Percentiles rank a stretch among this genome's conserved stretches.
Evolutionary conservation across 2,329 filamentous ascomycete species (phyloP).

Genomic region (Setomelanomma holmii): DNA sequence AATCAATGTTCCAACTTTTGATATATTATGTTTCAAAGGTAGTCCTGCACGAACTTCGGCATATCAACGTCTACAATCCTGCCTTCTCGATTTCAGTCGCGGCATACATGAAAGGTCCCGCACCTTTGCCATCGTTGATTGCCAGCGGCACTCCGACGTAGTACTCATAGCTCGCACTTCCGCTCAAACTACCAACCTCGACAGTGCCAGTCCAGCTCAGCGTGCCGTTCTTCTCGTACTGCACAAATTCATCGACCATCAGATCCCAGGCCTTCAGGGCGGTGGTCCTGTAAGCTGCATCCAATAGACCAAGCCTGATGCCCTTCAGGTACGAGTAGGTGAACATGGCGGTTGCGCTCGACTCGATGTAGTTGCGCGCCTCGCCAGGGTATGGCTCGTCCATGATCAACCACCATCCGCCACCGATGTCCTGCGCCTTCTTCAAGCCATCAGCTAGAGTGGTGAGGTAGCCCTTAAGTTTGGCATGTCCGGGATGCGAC

Average conservation of each 20-base stretch:
- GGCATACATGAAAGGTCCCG: constrained; percentile 52
- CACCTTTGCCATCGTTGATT: constrained; percentile 51
- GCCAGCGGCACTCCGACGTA: constrained; percentile 45
- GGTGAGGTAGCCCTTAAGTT: constrained; percentile 50
- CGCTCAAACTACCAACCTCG: constrained; percentile 59
- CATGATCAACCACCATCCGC: constrained; percentile 68
- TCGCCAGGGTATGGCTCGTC: constrained; percentile 53
- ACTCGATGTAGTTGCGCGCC: constrained; percentile 67
- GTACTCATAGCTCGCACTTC: constrained; percentile 59
- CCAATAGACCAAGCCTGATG: constrained; percentile 40
- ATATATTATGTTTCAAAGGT: background rate
- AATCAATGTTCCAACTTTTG: background rate
- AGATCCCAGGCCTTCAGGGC: constrained; percentile 55
- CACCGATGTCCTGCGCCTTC: constrained; percentile 52
- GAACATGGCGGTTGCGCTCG: constrained; percentile 63
- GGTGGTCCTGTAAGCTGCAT: constrained; percentile 45
- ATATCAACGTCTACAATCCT: constrained; percentile 5
- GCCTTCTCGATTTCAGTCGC: constrained; percentile 39
- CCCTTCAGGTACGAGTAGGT: constrained; percentile 47
- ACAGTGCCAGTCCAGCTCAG: constrained; percentile 62
- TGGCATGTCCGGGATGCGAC: constrained; percentile 45
- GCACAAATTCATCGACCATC: constrained; percentile 56
- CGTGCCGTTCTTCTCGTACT: constrained; percentile 55
- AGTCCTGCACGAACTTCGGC: too few relatives aligned
- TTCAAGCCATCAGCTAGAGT: constrained; percentile 54